These are phyloP conservation scores for Luzula sylvatica DNA, from an alignment of 176 grass and related monocot species.

Conservation along the genomic window DNA sequence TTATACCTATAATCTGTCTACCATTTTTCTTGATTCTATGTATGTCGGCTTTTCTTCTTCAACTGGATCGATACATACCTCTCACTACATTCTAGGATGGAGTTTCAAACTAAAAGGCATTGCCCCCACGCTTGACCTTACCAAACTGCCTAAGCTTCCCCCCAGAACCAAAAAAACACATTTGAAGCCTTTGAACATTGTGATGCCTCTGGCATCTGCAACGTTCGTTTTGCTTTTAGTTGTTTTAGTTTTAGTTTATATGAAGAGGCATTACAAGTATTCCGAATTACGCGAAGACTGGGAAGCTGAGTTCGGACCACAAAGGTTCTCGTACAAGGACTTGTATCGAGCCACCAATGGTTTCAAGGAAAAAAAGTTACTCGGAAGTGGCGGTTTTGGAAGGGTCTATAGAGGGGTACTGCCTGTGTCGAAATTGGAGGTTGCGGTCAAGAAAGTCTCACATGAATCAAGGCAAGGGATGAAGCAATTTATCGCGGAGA, in stretches of 20 bases:
- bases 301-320: constrained; percentile 64
- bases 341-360: constrained; percentile 45
- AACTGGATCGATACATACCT: constrained; percentile 28
- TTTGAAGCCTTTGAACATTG: constrained; percentile 28
- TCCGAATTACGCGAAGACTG: constrained; percentile 59
- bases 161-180: constrained; percentile 11
- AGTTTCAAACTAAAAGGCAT: constrained; percentile 49
- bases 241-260: not conserved
- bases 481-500: too few species aligned
- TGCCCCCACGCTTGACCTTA: constrained; percentile 36
- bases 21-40: too few species aligned
- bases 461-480: too few species aligned
- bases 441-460: constrained; percentile 56
- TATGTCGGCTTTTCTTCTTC: constrained; percentile 68
- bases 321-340: constrained; percentile 60
- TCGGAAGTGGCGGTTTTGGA: constrained; percentile 58
- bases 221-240: constrained; percentile 31
- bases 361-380: constrained; percentile 44
- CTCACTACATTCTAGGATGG: constrained; percentile 65
- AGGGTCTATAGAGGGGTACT: constrained; percentile 54
- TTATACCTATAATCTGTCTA: constrained; percentile 24
- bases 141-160: constrained; percentile 40
- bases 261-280: constrained; percentile 33
- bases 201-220: constrained; percentile 28
- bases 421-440: constrained; percentile 40